These are phyloP conservation scores for Aspergillus versicolor DNA, from an alignment of 2,329 filamentous ascomycete species.

Conservation along the genomic window DNA sequence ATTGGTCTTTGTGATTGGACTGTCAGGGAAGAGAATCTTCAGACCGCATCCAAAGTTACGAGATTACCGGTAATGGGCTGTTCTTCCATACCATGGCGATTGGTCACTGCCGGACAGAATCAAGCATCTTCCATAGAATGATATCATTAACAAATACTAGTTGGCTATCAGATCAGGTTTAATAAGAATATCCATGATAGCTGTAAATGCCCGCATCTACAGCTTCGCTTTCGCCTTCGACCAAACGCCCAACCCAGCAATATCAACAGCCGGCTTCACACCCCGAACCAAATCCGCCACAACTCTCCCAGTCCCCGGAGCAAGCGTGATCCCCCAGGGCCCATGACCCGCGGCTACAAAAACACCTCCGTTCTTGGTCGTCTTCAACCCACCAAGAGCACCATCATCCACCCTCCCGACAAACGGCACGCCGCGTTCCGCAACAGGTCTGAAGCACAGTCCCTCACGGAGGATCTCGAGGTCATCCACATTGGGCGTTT, in stretches of 20 bases:
- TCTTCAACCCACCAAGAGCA: constrained; percentile 56
- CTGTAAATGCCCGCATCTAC: neutral
- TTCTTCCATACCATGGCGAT: too few relatives aligned
- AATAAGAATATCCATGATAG: too few relatives aligned
- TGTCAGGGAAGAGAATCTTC: too few relatives aligned
- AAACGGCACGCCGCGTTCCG: constrained; percentile 63
- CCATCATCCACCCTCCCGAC: constrained; percentile 58
- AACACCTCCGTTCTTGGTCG: constrained; percentile 53
- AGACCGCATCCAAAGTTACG: too few relatives aligned
- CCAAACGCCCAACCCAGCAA: constrained; percentile 51
- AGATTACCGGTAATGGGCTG: too few relatives aligned
- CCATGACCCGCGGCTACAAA: constrained; percentile 73
- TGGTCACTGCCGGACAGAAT: too few relatives aligned
- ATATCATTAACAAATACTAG: too few relatives aligned
- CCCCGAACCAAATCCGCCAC: constrained; percentile 69
- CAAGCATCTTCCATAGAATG: too few relatives aligned
- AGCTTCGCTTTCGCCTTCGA: neutral
- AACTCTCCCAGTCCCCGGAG: constrained; percentile 68
- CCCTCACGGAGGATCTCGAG: constrained; percentile 64
- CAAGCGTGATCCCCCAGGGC: constrained; percentile 69
- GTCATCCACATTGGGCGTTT: constrained; percentile 45
- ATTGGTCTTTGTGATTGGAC: too few relatives aligned
- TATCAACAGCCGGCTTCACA: constrained; percentile 57
- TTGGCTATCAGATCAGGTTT: too few relatives aligned
- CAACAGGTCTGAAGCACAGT: constrained; percentile 72